Evolutionary conservation across 1,284 basidiomycete species (phyloP), one percentile per base, ranked within the genome.

Genomic region (Chondrostereum purpureum): DNA sequence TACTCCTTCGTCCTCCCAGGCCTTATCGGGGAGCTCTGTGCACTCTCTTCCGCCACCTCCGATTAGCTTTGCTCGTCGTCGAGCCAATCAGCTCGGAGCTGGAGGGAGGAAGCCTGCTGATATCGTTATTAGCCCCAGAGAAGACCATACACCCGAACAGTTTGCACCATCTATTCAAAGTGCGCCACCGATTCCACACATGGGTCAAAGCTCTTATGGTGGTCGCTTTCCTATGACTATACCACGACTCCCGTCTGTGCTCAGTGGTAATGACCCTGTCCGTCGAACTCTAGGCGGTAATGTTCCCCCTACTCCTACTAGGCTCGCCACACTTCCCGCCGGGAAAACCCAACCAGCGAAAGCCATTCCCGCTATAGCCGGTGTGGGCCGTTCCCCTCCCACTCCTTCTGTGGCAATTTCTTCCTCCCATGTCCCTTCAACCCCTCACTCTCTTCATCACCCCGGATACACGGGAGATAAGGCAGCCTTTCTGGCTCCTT

Each of bases 221-320:
- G 63, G 60, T 21, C 58, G 66, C 36, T 68, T 72, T 50, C 66
- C 71, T 22, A 84, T 87, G 82, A 69, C 75, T 13, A 63, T 87
- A 14, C 83, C 84, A 8, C 78, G 79, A 43, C 62, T 87, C 2
- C 84, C 83, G 1, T 64, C 75, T 37, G 68, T 70, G 31, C 61
- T 78, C 51, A 69, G 66, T 19, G 59, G 57, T 23, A 66, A 64
- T 5, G 68, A 70, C 49, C 60, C 65, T 46, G 58, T 70, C 8
- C 73, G 74, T 22, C 67, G 77, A 37, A 65, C 74, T 6, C 69
- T 65, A 0, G 62, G 66, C 12, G 65, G 73, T 2, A 75, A 77
- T 44, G 83, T 87, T 1, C 83, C 83, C 5, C 83, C 83, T 2
- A 86, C 84, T 0, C 84, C 84, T 1, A 84, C 84, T 2, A 66